Conservation (phyloP, 805 yeast genomes). For the Hanseniaspora singularis region DNA sequence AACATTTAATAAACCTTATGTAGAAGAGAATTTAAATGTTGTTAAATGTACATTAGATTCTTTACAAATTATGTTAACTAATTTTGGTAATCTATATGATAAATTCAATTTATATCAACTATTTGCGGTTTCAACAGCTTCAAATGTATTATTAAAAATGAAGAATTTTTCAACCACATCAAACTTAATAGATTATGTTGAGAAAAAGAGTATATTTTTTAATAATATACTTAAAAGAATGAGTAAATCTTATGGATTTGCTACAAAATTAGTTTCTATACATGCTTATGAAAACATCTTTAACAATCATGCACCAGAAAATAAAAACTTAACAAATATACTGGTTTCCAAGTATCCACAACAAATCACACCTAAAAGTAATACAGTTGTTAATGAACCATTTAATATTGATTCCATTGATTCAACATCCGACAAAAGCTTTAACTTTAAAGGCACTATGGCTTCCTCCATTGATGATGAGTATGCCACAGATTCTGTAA, state of each 20-base stretch:
- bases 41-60: slow-evolving; percentile 26
- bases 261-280: neutral
- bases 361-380: neutral
- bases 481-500: too few species aligned
- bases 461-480: too few species aligned
- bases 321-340: neutral
- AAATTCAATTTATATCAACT: slow-evolving; percentile 26
- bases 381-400: too few species aligned
- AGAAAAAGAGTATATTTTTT: slow-evolving; percentile 22
- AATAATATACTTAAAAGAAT: slow-evolving; percentile 20
- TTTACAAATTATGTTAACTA: slow-evolving; percentile 23
- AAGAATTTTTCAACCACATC: slow-evolving; percentile 3
- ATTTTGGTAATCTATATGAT: slow-evolving; percentile 20
- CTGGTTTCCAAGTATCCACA: neutral
- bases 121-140: slow-evolving; percentile 28
- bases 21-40: slow-evolving; percentile 32
- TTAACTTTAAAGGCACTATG: too few species aligned
- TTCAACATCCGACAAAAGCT: too few species aligned
- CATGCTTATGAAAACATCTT: neutral
- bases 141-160: slow-evolving; percentile 24
- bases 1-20: slow-evolving; percentile 51
- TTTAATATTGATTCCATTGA: too few species aligned
- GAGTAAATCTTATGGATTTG: slow-evolving; percentile 9
- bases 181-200: slow-evolving; percentile 4
- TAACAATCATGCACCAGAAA: neutral